Conservation (phyloP, 2,329 filamentous ascomycete species). For the Pyrenochaeta sp. region DNA sequence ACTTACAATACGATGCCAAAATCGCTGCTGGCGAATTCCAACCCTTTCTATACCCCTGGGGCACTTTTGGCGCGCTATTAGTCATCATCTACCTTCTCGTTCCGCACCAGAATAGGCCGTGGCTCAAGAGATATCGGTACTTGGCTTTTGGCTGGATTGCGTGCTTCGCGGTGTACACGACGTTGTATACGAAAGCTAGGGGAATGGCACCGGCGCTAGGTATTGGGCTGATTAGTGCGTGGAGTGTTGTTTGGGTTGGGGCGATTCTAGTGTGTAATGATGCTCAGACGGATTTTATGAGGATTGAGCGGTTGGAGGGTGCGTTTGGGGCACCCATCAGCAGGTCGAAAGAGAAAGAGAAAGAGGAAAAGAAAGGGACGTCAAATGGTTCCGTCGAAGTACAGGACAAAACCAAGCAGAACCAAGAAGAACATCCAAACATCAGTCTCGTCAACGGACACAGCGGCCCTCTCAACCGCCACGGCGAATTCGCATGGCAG, state of each 20-base stretch:
- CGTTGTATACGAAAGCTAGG: constrained; percentile 56
- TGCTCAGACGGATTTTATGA: constrained; percentile 61
- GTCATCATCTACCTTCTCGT: constrained; percentile 61
- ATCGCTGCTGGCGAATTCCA: constrained; percentile 50
- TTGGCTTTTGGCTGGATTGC: constrained; percentile 55
- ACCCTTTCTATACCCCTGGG: constrained; percentile 56
- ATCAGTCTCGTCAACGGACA: constrained; percentile 21
- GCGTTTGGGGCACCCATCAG: constrained; percentile 19
- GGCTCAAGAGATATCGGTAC: constrained; percentile 53
- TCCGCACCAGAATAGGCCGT: constrained; percentile 53
- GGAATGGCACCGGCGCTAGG: constrained; percentile 62
- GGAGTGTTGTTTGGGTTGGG: constrained; percentile 62
- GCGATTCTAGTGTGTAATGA: constrained; percentile 64
- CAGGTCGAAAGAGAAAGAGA: constrained; percentile 1
- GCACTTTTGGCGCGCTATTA: constrained; percentile 46
- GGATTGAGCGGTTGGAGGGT: constrained; percentile 58
- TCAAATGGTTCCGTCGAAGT: constrained; percentile 1
- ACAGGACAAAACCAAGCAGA: not conserved
- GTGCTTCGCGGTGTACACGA: constrained; percentile 53
- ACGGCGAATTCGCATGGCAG: constrained; percentile 60
- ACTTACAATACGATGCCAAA: constrained; percentile 49
- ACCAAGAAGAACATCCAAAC: too few relatives aligned
- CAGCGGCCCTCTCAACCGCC: constrained; percentile 37
- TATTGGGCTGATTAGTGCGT: constrained; percentile 62
- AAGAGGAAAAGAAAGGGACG: not conserved